A percentile compares a stretch with the other conserved stretches of the same genome.
Conservation (phyloP, 2,329 filamentous ascomycete species). For the Xylariaceae sp. region DNA sequence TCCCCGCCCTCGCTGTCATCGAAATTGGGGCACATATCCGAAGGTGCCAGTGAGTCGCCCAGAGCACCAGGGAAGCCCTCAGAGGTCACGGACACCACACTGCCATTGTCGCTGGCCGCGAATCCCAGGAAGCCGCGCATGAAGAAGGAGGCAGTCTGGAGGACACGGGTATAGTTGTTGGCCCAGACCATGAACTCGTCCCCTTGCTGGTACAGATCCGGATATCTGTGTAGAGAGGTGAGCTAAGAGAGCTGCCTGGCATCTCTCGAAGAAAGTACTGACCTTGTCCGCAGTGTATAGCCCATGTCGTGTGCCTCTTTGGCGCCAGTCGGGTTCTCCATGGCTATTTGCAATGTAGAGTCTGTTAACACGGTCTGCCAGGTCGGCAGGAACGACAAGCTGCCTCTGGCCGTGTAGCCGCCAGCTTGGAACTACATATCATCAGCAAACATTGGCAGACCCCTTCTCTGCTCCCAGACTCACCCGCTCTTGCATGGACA, state of each 20-base stretch:
- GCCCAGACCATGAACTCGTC: conserved; percentile 53
- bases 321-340: conserved; percentile 53
- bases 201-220: conserved; percentile 41
- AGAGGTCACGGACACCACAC: conserved; percentile 50
- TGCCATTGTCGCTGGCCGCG: conserved; percentile 44
- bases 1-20: conserved; percentile 43
- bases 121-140: conserved; percentile 53
- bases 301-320: conserved; percentile 54
- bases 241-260: too few species aligned
- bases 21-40: conserved; percentile 56
- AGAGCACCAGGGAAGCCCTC: conserved; percentile 43
- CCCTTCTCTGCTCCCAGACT: too few species aligned
- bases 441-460: conserved; percentile 3
- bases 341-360: conserved; percentile 47
- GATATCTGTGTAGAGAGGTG: conserved; percentile 28
- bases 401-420: conserved; percentile 44
- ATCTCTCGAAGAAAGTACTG: too few species aligned
- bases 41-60: conserved; percentile 56
- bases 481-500: conserved; percentile 36
- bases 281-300: conserved; percentile 40
- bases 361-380: conserved; percentile 53
- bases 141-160: conserved; percentile 56
- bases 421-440: conserved; percentile 40
- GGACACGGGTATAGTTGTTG: conserved; percentile 57
- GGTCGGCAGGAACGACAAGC: conserved; percentile 46